Conservation (phyloP, 495 filamentous ascomycete genomes). For the Daldinia vernicosa region DNA sequence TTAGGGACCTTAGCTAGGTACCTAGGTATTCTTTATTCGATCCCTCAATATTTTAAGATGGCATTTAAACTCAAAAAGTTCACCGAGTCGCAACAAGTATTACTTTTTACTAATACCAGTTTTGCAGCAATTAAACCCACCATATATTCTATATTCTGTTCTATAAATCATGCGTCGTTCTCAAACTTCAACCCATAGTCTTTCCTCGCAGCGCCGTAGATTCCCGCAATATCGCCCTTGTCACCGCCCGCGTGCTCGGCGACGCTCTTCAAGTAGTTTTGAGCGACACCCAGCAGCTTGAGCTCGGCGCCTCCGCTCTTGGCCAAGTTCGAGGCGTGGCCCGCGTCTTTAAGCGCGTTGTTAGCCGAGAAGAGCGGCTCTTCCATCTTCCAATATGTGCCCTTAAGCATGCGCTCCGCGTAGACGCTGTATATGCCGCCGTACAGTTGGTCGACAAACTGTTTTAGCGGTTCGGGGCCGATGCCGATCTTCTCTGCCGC, state of each 20-base stretch:
- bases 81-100: background rate
- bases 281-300: constrained; percentile 71
- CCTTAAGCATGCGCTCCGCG: constrained; percentile 73
- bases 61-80: background rate
- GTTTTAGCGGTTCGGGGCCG: constrained; percentile 72
- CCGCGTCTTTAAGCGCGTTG: constrained; percentile 83
- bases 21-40: background rate
- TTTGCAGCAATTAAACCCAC: no score
- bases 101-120: background rate
- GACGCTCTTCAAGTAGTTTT: constrained; percentile 70
- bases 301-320: constrained; percentile 67
- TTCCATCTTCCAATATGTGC: constrained; percentile 71
- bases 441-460: constrained; percentile 72
- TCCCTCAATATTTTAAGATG: background rate
- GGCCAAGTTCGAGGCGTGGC: constrained; percentile 77
- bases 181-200: constrained; percentile 77
- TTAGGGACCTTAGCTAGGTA: no score
- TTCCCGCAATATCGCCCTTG: constrained; percentile 82
- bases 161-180: constrained; percentile 49
- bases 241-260: constrained; percentile 68
- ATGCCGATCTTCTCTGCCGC: constrained; percentile 84
- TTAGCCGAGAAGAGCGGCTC: constrained; percentile 88
- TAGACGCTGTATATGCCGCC: constrained; percentile 75
- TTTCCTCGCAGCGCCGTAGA: constrained; percentile 80
- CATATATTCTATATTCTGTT: no score